Evolutionary conservation across 768 basidiomycete genomes (phyloP), one percentile per base, ranked within the genome.

Genomic region (Mycena kentingensis): DNA sequence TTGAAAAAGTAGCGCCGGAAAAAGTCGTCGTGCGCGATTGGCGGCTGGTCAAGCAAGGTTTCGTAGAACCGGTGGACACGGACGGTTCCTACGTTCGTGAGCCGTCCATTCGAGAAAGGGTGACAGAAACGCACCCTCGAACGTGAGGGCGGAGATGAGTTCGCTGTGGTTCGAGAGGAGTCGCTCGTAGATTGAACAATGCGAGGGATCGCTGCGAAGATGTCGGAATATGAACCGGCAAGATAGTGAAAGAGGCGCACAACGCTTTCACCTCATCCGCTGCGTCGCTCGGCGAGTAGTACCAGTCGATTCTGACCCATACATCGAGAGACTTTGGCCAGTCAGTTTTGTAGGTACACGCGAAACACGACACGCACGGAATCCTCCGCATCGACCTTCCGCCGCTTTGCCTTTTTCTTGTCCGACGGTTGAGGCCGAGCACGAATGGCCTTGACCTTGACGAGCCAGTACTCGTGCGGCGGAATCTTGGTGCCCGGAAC

Each of bases 141-240:
- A 58, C 12, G 57, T 53, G 3, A 37, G 18, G 4, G 57, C 44
- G 1, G 57, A 58, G 5, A 58, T 34, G 5, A 47, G 16, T 28
- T 58, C 52, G 3, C 31, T 29, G 24, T 58, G 57, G 32, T 54
- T 49, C 4, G 57, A 58, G 22, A 31, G 51, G 19, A 58, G 53
- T 11, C 57, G 22, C 18, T 58, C 57, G 22, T 31, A 58, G 18
- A 29, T 18, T 1, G 52, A 50, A 28, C 57, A 58, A 38, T 58
- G 56, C 2, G 42, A 19, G 1, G 47, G 19, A 10, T 45, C 13
- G 37, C 52, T 57, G 18, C 5, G 19, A 18, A 32, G 21, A 8
- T 29, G 18, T 15, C 19, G 12, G 8, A 21, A 24, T 11, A 22
- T 49, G 32, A 22, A 19, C 21, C 8, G 12, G 19, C 13, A 22